These are phyloP conservation scores for Septoria petroselini DNA, from an alignment of 2,329 filamentous ascomycete genomes.

Conservation along the genomic window DNA sequence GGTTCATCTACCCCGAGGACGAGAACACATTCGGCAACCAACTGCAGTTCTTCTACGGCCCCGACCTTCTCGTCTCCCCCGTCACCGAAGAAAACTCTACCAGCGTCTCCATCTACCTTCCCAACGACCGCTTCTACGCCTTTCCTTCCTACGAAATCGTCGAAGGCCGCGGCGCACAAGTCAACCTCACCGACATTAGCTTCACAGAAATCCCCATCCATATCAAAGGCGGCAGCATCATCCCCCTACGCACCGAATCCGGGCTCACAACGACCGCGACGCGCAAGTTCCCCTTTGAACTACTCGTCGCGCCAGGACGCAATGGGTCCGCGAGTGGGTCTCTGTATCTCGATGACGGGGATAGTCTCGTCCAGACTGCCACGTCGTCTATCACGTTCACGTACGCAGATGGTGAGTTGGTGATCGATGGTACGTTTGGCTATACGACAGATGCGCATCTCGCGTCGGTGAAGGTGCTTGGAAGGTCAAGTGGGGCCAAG, in stretches of 20 bases:
- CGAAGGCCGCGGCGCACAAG: conserved; percentile 45
- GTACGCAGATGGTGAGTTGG: conserved; percentile 49
- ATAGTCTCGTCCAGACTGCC: conserved; percentile 57
- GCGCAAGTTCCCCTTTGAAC: conserved; percentile 63
- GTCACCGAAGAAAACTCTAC: conserved; percentile 53
- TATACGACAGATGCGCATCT: conserved; percentile 14
- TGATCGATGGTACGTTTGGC: conserved; percentile 14
- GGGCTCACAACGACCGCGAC: conserved; percentile 63
- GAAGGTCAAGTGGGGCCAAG: background rate
- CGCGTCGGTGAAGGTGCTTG: conserved; percentile 16
- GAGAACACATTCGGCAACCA: conserved; percentile 51
- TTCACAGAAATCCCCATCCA: conserved; percentile 62
- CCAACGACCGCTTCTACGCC: conserved; percentile 58
- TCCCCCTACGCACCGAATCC: conserved; percentile 55
- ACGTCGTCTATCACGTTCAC: conserved; percentile 58
- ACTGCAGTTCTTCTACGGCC: conserved; percentile 59
- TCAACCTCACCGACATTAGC: conserved; percentile 44
- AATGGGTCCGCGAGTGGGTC: conserved; percentile 63
- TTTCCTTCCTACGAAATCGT: conserved; percentile 52
- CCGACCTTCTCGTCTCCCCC: conserved; percentile 54
- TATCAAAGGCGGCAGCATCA: conserved; percentile 61
- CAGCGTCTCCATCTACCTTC: conserved; percentile 55
- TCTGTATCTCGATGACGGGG: conserved; percentile 76
- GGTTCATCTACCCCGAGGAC: conserved; percentile 65
- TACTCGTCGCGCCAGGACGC: conserved; percentile 63